A percentile compares a stretch with the other conserved stretches of the same genome.
phyloP scores from a whole-genome alignment of 306 rosid species.

The Malus sieversii region DNA sequence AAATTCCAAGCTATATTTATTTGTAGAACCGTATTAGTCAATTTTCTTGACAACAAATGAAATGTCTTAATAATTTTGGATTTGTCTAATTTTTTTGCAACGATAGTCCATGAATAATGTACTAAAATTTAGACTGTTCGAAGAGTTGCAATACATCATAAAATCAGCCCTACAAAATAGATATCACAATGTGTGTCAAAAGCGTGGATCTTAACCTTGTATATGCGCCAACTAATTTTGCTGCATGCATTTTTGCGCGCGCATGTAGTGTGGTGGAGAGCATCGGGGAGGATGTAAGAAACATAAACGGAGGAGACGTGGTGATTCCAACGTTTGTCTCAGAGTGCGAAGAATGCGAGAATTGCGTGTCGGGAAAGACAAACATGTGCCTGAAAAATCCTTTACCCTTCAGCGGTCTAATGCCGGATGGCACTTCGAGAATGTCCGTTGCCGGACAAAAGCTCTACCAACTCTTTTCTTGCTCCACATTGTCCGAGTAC shows the following conservation, averaged over 20 bases:
- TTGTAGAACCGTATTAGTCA: too few species aligned
- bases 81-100: too few species aligned
- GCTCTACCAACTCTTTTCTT: conserved; percentile 17
- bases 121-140: too few species aligned
- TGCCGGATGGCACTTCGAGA: conserved; percentile 23
- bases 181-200: too few species aligned
- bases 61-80: too few species aligned
- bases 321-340: conserved; percentile 25
- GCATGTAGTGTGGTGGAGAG: conserved; percentile 23
- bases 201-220: too few species aligned
- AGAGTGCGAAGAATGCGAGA: conserved; percentile 30
- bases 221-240: neutral
- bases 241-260: neutral
- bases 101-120: too few species aligned
- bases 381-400: conserved; percentile 30
- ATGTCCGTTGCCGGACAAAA: conserved; percentile 13
- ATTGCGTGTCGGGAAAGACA: conserved; percentile 17
- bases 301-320: conserved; percentile 18
- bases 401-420: neutral
- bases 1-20: too few species aligned
- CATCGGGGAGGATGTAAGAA: conserved; percentile 17
- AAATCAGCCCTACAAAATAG: too few species aligned
- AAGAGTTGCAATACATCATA: too few species aligned
- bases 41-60: too few species aligned
- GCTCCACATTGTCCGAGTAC: conserved; percentile 36